Evolutionary conservation across 176 grass and related monocot species (phyloP), one percentile per base, ranked within the genome.

Genomic region (Rhipidocladum racemiflorum): DNA sequence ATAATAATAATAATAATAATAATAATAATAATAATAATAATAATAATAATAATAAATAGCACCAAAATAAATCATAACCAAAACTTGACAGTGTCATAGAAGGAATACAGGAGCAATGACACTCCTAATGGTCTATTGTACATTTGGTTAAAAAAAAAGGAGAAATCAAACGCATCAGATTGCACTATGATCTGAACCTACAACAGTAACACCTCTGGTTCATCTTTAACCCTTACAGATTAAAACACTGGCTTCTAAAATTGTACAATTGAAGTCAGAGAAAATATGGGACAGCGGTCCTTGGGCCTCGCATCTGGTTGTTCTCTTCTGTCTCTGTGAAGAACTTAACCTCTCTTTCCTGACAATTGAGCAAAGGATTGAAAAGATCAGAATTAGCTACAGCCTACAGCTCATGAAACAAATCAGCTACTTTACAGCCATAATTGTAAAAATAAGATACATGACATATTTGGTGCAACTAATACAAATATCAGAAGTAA

Each of bases 281-380:
- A 76, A 97, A 97, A 89, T 97, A 97, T 21, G 95, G 95, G 70
- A 97, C 95, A 12, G 89, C 90, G 1, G 95, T 92, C 63, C 95
- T 88, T 40, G 95, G 95, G n/a, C 95, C 95, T 45, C 95, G 87
- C 95, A 97, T 97, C 88, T 97, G 95, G 63, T 97, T 97, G 81
- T 97, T 97, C 88, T 97, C 95, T 80, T 97, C 95, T 14, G 95
- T 97, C 87, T 97, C 95, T 1, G 95, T 97, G 74, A 97, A 97
- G 86, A 97, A 97, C 77, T 97, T 94, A 39, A 97, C 95, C 18
- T 97, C 95, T 63, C 90, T 89, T 77, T 97, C 95, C 95, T 97
- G 86, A 27, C 7, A 77, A 84, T 20, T 50, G 17, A 43, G 30
- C 6, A 44, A 82, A 77, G 21, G 7, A 43, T 36, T 23, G 2